Percentiles rank a stretch among this genome's conserved stretches.
phyloP scores from a whole-genome alignment of 2,329 filamentous ascomycete species.

The Cladophialophora exuberans region DNA sequence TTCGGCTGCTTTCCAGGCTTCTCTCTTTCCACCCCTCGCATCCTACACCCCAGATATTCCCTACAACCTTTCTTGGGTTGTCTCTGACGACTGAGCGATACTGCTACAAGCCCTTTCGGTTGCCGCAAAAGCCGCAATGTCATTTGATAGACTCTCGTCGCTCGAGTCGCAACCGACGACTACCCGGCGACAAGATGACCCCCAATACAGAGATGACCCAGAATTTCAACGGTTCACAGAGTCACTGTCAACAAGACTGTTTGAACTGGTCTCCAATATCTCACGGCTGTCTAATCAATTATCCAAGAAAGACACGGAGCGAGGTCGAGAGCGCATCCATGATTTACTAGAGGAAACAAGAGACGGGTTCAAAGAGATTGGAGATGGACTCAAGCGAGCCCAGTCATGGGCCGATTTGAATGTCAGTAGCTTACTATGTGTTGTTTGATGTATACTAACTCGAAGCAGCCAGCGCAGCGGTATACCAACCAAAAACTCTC shows the following conservation, averaged over 20 bases:
- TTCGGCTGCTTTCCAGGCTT: slow-evolving; percentile 16
- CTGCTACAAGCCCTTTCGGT: not conserved
- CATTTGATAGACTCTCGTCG: slow-evolving; percentile 83
- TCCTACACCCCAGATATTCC: not conserved
- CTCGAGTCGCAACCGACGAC: slow-evolving; percentile 78
- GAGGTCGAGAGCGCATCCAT: slow-evolving; percentile 87
- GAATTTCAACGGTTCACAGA: slow-evolving; percentile 85
- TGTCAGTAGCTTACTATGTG: slow-evolving; percentile 52
- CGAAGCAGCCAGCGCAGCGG: slow-evolving; percentile 79
- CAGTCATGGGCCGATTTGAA: slow-evolving; percentile 84
- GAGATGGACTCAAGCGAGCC: slow-evolving; percentile 90
- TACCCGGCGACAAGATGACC: slow-evolving; percentile 69
- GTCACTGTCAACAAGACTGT: slow-evolving; percentile 83
- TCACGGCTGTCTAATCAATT: slow-evolving; percentile 83
- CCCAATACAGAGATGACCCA: slow-evolving; percentile 85
- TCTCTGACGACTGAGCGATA: not conserved
- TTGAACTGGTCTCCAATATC: slow-evolving; percentile 86
- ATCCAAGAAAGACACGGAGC: slow-evolving; percentile 84
- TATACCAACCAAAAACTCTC: slow-evolving; percentile 96
- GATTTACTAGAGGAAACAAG: slow-evolving; percentile 84
- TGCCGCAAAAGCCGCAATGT: slow-evolving; percentile 61
- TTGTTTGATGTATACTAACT: slow-evolving; percentile 13
- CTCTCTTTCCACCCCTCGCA: slow-evolving; percentile 3
- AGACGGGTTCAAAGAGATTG: slow-evolving; percentile 84
- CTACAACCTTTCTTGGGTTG: not conserved